Percentiles rank a stretch among this genome's conserved stretches.
phyloP scores from a whole-genome alignment of 1,284 basidiomycete genomes.

The Amylostereum chailletii region DNA sequence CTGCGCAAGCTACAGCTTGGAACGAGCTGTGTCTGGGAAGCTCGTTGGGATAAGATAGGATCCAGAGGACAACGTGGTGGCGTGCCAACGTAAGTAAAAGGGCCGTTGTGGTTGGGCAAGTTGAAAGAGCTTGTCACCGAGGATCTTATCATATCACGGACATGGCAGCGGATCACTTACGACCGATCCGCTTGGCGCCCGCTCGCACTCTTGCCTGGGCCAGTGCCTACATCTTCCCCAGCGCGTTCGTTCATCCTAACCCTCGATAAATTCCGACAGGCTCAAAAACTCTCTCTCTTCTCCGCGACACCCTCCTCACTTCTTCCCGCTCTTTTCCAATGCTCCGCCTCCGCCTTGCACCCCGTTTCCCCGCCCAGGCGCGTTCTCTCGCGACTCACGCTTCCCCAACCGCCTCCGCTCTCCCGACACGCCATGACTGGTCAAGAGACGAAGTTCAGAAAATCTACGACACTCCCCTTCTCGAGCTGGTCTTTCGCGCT shows the following conservation, averaged over 20 bases:
- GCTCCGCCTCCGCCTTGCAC: slow-evolving; percentile 17
- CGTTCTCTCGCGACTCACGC: slow-evolving; percentile 60
- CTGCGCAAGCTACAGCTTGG: no score
- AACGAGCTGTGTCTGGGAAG: no score
- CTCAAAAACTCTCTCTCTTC: slow-evolving; percentile 1
- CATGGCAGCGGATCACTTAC: no score
- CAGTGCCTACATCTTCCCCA: no score
- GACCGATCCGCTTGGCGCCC: no score
- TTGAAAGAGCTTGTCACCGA: no score
- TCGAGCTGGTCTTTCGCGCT: slow-evolving; percentile 82
- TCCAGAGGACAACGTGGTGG: no score
- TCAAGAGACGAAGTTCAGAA: slow-evolving; percentile 62
- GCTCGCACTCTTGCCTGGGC: no score
- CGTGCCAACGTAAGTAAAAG: no score
- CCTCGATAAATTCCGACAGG: slow-evolving; percentile 1
- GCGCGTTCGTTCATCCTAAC: not conserved
- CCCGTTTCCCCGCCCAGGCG: slow-evolving; percentile 15
- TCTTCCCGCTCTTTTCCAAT: slow-evolving; percentile 15
- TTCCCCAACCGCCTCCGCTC: slow-evolving; percentile 17
- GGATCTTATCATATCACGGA: no score
- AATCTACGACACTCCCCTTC: slow-evolving; percentile 73
- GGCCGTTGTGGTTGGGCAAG: no score
- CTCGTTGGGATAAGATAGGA: no score
- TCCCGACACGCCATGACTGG: slow-evolving; percentile 48
- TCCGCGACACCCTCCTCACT: not conserved